phyloP scores from a whole-genome alignment of 306 rosid species.

The Fragaria iinumae region DNA sequence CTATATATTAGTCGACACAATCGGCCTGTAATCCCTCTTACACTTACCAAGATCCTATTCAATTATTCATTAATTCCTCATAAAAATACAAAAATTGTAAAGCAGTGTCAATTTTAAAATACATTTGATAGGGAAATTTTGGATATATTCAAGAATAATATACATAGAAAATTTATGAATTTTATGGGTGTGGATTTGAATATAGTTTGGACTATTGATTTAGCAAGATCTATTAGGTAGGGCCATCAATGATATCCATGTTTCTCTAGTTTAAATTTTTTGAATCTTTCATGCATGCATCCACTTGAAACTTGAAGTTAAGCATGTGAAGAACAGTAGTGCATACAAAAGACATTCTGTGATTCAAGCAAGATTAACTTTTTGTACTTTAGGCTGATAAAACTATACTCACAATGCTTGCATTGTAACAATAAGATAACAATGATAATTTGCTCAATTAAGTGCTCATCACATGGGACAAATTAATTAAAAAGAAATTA shows the following conservation, averaged over 20 bases:
- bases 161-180: background rate
- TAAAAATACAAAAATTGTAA: background rate
- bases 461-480: slow-evolving; percentile 36
- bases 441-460: background rate
- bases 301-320: slow-evolving; percentile 1
- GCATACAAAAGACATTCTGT: slow-evolving; percentile 42
- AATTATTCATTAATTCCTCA: background rate
- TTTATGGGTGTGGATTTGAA: background rate
- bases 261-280: background rate
- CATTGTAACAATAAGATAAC: background rate
- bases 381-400: background rate
- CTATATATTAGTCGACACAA: slow-evolving; percentile 9
- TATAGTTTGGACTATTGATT: slow-evolving; percentile 4
- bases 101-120: too few relatives aligned
- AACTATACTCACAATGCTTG: background rate
- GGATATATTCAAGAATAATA: too few relatives aligned
- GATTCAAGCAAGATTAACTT: background rate
- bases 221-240: slow-evolving; percentile 8
- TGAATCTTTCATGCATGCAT: background rate
- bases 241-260: background rate
- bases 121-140: too few relatives aligned
- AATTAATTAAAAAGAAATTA: slow-evolving; percentile 7
- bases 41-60: background rate
- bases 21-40: background rate
- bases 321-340: slow-evolving; percentile 34